A percentile compares a stretch with the other conserved stretches of the same genome.
Evolutionary conservation across 164 flowering plant species (phyloP).

Genomic region (Platanus orientalis): DNA sequence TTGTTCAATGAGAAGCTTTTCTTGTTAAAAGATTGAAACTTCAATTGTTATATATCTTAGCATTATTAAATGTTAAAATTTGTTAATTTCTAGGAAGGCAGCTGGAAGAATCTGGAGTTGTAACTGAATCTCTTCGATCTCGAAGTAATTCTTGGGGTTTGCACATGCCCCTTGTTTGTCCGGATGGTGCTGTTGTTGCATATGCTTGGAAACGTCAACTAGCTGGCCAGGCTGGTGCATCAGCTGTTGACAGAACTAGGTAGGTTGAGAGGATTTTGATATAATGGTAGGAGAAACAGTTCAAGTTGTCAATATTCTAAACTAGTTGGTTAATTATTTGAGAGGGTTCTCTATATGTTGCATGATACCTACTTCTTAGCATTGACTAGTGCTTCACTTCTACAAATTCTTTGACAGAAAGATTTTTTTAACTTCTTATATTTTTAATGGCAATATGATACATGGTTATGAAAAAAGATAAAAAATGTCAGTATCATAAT

Average conservation of each 20-base stretch:
- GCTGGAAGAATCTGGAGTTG: constrained; percentile 83
- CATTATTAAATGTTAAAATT: background rate
- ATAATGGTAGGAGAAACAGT: background rate
- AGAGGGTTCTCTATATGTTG: background rate
- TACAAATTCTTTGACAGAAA: too few species aligned
- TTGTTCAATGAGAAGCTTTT: too few species aligned
- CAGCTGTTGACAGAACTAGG: constrained; percentile 23
- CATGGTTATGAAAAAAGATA: too few species aligned
- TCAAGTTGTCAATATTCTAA: background rate
- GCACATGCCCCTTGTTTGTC: constrained; percentile 98
- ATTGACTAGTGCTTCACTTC: too few species aligned
- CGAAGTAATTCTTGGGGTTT: constrained; percentile 93
- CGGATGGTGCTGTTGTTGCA: constrained; percentile 98
- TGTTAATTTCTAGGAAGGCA: constrained; percentile 56
- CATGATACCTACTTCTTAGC: too few species aligned
- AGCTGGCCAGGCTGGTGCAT: constrained; percentile 45
- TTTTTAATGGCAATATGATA: too few species aligned
- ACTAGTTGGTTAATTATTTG: background rate
- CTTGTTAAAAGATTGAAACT: too few species aligned
- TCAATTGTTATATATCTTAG: too few species aligned
- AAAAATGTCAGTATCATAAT: too few species aligned
- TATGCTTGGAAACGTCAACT: constrained; percentile 99
- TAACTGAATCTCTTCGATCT: constrained; percentile 73
- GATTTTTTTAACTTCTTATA: too few species aligned
- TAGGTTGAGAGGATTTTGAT: constrained; percentile 12